A percentile compares a stretch with the other conserved stretches of the same genome.
These are phyloP conservation scores for Leptodermis oblonga DNA, from an alignment of 257 asterid species.

Conservation along the genomic window DNA sequence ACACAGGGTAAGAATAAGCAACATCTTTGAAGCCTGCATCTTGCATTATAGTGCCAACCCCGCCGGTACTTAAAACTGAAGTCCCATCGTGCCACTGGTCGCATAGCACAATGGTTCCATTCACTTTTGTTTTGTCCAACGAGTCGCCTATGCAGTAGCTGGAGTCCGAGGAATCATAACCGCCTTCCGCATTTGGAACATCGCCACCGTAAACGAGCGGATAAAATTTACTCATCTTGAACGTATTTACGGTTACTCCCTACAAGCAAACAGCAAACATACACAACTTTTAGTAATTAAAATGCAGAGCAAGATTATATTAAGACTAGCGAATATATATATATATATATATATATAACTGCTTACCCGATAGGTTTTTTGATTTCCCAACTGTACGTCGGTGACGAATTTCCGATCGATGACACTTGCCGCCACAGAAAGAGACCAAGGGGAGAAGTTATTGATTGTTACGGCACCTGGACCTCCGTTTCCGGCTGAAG, in stretches of 20 bases:
- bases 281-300: neutral
- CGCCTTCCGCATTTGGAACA: constrained; percentile 45
- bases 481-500: constrained; percentile 59
- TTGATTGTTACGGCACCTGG: constrained; percentile 38
- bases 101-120: constrained; percentile 49
- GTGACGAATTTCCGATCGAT: constrained; percentile 58
- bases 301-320: too few relatives aligned
- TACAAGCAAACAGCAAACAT: too few relatives aligned
- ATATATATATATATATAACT: too few relatives aligned
- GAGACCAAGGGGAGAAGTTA: constrained; percentile 55
- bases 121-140: constrained; percentile 34
- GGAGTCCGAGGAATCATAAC: constrained; percentile 27
- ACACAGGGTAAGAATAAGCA: constrained; percentile 45
- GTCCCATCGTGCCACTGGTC: constrained; percentile 26
- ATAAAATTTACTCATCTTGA: constrained; percentile 35
- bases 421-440: constrained; percentile 63
- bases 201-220: constrained; percentile 80
- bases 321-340: too few relatives aligned
- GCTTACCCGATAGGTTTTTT: constrained; percentile 31
- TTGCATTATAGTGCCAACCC: constrained; percentile 45
- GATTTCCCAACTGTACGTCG: constrained; percentile 48
- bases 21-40: constrained; percentile 30
- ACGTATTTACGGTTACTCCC: constrained; percentile 60
- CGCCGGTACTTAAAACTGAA: constrained; percentile 28
- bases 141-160: constrained; percentile 30